phyloP scores from a whole-genome alignment of 108 stramenopile genomes.

The Nitzschia sp. region DNA sequence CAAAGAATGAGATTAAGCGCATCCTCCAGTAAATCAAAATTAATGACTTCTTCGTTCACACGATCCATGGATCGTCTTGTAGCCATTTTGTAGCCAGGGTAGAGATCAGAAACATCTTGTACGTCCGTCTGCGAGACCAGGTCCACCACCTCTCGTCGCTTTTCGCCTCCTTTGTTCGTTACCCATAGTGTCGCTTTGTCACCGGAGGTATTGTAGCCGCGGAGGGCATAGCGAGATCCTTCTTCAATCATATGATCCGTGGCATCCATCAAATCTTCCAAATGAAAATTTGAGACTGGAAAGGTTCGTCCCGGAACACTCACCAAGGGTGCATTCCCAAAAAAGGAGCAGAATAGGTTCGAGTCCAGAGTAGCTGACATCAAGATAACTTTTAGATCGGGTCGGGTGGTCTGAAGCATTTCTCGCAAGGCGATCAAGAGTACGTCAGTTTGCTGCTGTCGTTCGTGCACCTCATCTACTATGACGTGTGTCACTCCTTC shows the following conservation, averaged over 20 bases:
- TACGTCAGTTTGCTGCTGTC: constrained; percentile 79
- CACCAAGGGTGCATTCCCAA: constrained; percentile 70
- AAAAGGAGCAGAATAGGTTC: constrained; percentile 72
- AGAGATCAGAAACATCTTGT: constrained; percentile 45
- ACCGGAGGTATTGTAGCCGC: constrained; percentile 13
- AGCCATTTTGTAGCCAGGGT: constrained; percentile 60
- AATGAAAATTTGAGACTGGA: constrained; percentile 65
- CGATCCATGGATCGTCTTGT: constrained; percentile 71
- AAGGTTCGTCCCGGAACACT: constrained; percentile 84
- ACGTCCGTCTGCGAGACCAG: constrained; percentile 21
- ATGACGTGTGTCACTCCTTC: constrained; percentile 84
- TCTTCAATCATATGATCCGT: constrained; percentile 82
- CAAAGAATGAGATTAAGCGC: constrained; percentile 54
- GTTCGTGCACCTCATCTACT: constrained; percentile 97
- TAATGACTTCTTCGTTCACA: constrained; percentile 69
- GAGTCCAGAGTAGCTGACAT: constrained; percentile 94
- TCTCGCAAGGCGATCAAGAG: constrained; percentile 82
- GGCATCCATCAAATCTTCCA: constrained; percentile 89
- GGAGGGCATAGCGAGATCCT: constrained; percentile 64
- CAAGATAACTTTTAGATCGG: constrained; percentile 73
- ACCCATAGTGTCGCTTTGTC: constrained; percentile 55
- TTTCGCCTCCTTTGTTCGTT: constrained; percentile 64
- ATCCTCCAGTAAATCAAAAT: constrained; percentile 80
- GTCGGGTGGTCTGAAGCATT: constrained; percentile 57
- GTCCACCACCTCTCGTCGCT: constrained; percentile 61